These are phyloP conservation scores for Paraconiothyrium sp. DNA, from an alignment of 2,329 filamentous ascomycete genomes.

Conservation along the genomic window DNA sequence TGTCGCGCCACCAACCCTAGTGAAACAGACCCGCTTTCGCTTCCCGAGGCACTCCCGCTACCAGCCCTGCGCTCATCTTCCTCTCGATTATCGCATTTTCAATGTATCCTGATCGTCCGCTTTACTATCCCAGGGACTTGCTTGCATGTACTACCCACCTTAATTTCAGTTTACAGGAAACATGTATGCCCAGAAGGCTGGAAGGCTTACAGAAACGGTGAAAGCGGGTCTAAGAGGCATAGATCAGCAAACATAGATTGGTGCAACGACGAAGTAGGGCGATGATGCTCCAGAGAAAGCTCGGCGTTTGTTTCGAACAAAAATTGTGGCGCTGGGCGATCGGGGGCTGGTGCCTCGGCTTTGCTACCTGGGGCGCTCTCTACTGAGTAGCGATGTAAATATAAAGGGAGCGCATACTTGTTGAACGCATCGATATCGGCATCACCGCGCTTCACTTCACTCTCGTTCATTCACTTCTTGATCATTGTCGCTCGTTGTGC, in stretches of 20 bases:
- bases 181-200: neutral
- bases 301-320: constrained; percentile 1
- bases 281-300: neutral
- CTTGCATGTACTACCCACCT: neutral
- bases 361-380: neutral
- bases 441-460: neutral
- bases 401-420: neutral
- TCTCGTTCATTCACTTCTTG: constrained; percentile 3
- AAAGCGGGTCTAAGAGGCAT: neutral
- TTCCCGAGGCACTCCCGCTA: constrained; percentile 3
- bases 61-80: constrained; percentile 6
- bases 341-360: neutral
- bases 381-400: neutral
- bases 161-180: constrained; percentile 4
- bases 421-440: neutral
- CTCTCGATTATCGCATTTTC: neutral
- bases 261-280: too few relatives aligned
- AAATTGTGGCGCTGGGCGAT: constrained; percentile 1
- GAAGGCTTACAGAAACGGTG: neutral
- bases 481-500: constrained; percentile 7
- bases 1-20: neutral
- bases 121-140: neutral
- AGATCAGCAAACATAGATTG: neutral
- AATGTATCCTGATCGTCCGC: neutral
- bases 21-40: constrained; percentile 11